Base-by-base conservation (phyloP, 495 filamentous ascomycete species). In the Hypoxylon subgilvum region DNA sequence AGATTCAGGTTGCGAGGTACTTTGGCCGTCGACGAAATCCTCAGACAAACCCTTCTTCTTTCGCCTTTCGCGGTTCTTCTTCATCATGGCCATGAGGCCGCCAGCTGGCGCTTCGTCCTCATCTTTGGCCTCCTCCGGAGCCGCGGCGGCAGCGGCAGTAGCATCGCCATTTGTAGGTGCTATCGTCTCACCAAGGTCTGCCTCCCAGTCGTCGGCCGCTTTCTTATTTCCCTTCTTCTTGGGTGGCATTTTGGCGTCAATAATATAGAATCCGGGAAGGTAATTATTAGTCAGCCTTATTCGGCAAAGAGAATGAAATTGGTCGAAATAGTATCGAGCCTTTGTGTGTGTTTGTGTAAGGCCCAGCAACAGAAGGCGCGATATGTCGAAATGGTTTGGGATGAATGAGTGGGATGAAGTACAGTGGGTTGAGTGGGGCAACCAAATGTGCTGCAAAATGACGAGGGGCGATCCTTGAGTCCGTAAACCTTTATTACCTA, bases 161-260 rank as follows among this genome's bases (percentile, higher is more conserved):
- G 51, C 77, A 34, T 79, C 78, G 32, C 72, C 71, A 25, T 77
- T 74, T 3, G 77, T 74, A 25, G 77, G 72, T 28, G 82, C 82
- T 45, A 84, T 82, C 23, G 82, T 69, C 75, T 96, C 95, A 59
- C 90, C 93, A 10, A 97, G 80, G n/a, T 96, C 94, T 30, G 89
- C 86, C 67, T 99, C 94, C 94, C 95, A 97, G 78, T 96, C 91
- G 69, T 96, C 90, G 67, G 89, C 82, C 66, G 83, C 87, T 75
- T 88, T 90, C 78, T 90, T 96, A 71, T 86, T 88, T 73, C 86
- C 87, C 81, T 96, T 94, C 81, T 95, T 96, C 78, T 96, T 97
- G 32, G 92, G 92, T 61, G 91, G 79, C 92, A 97, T 96, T 4
- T 61, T 77, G 62, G 30, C 35, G 32, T 44, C 32, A n/a, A 23